Evolutionary conservation across 2,329 filamentous ascomycete species (phyloP), one percentile per base, ranked within the genome.

Genomic region (Dothidotthia symphoricarpi): DNA sequence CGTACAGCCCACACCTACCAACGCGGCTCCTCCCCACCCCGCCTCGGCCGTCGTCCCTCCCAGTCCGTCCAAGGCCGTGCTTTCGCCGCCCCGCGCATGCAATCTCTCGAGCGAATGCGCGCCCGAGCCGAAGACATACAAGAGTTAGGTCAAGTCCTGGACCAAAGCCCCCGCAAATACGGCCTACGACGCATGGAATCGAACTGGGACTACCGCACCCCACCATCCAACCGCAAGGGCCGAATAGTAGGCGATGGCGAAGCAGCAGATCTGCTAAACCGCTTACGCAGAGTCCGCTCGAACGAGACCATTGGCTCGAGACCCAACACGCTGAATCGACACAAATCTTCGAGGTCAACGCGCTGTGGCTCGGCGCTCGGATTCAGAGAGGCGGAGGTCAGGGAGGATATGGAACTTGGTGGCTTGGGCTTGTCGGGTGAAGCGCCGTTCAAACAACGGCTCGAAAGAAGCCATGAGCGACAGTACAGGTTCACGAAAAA

Each of bases 21-120:
- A 30, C 51, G 52, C 12, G 34, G 40, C 14, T 53, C 49, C 6
- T 61, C 60, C 4, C 50, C 58, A 45, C 46, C 42, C 30, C 61
- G 47, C 32, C 49, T 66, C 8, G 53, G 53, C 15, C 56, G 66
- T 11, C 60, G 64, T 7, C 59, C 66, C 13, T 72, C 71, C 1
- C 51, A 55, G 22, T 62, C 63, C 16, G 61, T 71, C 1, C 74
- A 75, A 57, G 75, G 75, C 12, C 73, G 73, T 31, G 75, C 74
- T 0, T 78, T 78, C 43, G 68, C 72, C 19, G 73, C 73, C 14
- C 74, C 75, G 5, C 66, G 75, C 24, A 69, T 72, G 53, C 74
- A 75, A 43, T 76, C 73, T 3, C 57, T 76, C 3, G 71, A 76
- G 22, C 67, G 68, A 11, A 66, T 71, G 51, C 66, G 69, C 39